phyloP scores from a whole-genome alignment of 805 yeast species.

The Debaryomyces prosopidis region DNA sequence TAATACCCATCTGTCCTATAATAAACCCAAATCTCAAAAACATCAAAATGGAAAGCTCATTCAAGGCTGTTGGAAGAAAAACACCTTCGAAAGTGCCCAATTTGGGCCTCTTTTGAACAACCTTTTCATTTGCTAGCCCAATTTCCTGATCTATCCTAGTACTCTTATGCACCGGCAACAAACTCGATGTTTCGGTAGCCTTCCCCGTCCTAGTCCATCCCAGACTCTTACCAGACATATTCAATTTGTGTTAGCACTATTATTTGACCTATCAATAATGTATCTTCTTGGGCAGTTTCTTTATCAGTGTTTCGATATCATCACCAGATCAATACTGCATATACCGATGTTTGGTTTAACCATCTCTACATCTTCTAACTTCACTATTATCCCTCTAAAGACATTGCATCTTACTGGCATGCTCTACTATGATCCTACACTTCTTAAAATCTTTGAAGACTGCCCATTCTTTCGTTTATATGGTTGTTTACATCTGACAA shows the following conservation, averaged over 20 bases:
- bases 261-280: no score
- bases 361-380: no score
- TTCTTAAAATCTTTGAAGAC: no score
- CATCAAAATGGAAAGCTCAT: conserved; percentile 92
- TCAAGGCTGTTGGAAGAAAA: conserved; percentile 88
- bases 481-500: no score
- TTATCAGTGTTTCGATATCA: neutral
- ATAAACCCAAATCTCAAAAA: conserved; percentile 94
- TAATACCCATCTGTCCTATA: conserved; percentile 88
- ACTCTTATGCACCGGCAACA: neutral
- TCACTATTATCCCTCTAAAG: no score
- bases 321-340: neutral
- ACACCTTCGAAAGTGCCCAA: conserved; percentile 86
- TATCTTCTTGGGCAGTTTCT: neutral
- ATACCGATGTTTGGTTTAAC: neutral
- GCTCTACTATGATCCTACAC: no score
- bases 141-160: neutral
- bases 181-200: neutral
- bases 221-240: no score
- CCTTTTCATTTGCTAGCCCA: conserved; percentile 1
- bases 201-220: no score
- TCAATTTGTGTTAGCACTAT: no score
- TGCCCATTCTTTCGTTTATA: no score
- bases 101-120: conserved; percentile 34
- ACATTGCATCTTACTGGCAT: no score